Percentiles rank a stretch among this genome's conserved stretches.
These are phyloP conservation scores for Bipolaris zeicola DNA, from an alignment of 2,329 filamentous ascomycete species.

Conservation along the genomic window DNA sequence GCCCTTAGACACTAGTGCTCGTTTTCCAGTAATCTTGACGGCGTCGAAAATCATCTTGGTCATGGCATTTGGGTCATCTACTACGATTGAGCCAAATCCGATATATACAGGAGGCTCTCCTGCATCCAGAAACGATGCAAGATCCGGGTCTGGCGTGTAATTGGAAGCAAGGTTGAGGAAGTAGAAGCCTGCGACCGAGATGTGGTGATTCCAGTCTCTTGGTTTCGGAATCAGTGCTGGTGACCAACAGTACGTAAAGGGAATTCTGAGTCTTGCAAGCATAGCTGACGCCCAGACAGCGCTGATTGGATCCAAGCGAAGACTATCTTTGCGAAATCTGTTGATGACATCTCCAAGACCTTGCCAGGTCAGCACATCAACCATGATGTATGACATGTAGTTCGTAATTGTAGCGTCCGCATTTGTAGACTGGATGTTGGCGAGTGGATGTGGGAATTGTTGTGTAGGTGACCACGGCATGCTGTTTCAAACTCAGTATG, in stretches of 20 bases:
- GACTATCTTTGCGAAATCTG: conserved; percentile 73
- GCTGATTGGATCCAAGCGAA: conserved; percentile 78
- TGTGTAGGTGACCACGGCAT: conserved; percentile 92
- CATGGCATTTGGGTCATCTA: conserved; percentile 51
- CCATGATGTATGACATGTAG: conserved; percentile 80
- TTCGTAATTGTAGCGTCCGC: conserved; percentile 79
- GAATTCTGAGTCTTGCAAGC: conserved; percentile 74
- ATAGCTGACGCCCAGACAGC: conserved; percentile 83
- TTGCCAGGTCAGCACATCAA: conserved; percentile 94
- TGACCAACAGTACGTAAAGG: conserved; percentile 88
- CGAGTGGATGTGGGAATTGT: conserved; percentile 83
- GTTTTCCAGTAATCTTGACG: conserved; percentile 64
- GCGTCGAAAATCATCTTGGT: conserved; percentile 51
- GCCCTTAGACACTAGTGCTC: conserved; percentile 83
- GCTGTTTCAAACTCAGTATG: conserved; percentile 41
- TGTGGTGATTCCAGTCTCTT: conserved; percentile 52
- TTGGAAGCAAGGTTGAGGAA: conserved; percentile 49
- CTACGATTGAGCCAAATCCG: conserved; percentile 51
- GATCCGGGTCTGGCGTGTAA: conserved; percentile 47
- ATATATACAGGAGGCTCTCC: conserved; percentile 51
- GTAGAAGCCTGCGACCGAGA: conserved; percentile 50
- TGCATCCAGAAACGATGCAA: conserved; percentile 47
- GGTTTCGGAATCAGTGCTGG: conserved; percentile 54
- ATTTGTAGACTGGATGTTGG: conserved; percentile 78
- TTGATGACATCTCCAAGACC: conserved; percentile 91